Percentiles rank a stretch among this genome's conserved stretches.
Conservation (phyloP, 1,284 basidiomycete species). For the Naganishia sp. region DNA sequence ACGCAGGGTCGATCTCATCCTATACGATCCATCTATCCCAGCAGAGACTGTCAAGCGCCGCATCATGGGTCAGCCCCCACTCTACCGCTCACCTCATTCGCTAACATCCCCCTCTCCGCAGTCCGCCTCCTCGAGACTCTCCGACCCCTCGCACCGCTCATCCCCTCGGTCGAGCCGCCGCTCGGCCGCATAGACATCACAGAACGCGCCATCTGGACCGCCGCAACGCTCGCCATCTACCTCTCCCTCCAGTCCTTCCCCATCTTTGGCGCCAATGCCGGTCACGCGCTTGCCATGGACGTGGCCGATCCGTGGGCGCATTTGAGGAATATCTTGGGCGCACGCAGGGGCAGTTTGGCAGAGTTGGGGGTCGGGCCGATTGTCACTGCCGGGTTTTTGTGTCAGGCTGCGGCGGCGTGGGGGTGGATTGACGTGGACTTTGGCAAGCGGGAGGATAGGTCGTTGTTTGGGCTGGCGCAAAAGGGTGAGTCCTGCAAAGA, state of each 20-base stretch:
- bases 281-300: conserved; percentile 12
- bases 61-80: conserved; percentile 1
- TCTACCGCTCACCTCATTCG: neutral
- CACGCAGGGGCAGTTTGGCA: conserved; percentile 5
- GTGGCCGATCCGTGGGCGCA: conserved; percentile 20
- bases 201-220: conserved; percentile 25
- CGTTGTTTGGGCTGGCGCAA: conserved; percentile 10
- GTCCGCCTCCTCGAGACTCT: conserved; percentile 20
- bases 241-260: conserved; percentile 18
- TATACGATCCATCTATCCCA: too few species aligned
- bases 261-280: conserved; percentile 11
- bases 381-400: conserved; percentile 1
- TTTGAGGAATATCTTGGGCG: conserved; percentile 14
- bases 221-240: conserved; percentile 21
- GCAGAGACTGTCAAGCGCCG: neutral
- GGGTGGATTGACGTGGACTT: conserved; percentile 23
- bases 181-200: conserved; percentile 14
- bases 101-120: neutral
- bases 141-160: conserved; percentile 10
- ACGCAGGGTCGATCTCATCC: too few species aligned
- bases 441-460: conserved; percentile 14
- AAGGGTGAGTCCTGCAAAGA: conserved; percentile 8
- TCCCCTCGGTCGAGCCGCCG: conserved; percentile 17
- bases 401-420: conserved; percentile 9
- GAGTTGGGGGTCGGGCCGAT: conserved; percentile 19